phyloP scores from a whole-genome alignment of 352 stramenopile species.

The Globisporangium middletonii region DNA sequence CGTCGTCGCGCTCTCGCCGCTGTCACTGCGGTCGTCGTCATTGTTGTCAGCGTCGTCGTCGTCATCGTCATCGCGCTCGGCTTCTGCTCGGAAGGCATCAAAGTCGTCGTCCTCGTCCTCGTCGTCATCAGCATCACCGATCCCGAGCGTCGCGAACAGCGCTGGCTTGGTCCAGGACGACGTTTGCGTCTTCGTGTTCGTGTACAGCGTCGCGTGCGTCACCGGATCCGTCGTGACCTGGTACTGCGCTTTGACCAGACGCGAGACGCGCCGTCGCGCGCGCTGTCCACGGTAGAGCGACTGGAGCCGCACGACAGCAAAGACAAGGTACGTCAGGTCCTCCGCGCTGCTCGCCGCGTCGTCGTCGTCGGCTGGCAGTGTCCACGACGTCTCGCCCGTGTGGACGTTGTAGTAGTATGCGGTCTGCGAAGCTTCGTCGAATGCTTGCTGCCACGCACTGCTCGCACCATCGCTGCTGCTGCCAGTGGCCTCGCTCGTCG shows the following conservation, averaged over 20 bases:
- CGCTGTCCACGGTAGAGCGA: constrained; percentile 32
- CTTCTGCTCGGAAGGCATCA: constrained; percentile 10
- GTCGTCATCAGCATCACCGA: constrained; percentile 19
- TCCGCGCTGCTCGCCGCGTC: constrained; percentile 7
- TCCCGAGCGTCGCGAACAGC: constrained; percentile 25
- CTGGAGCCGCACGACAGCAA: constrained; percentile 44
- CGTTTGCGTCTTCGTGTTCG: constrained; percentile 23
- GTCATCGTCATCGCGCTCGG: constrained; percentile 13
- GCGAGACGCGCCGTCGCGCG: constrained; percentile 22
- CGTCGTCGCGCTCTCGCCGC: neutral
- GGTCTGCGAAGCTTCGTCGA: constrained; percentile 62
- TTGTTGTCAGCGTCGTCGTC: constrained; percentile 2
- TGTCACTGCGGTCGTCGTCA: constrained; percentile 10
- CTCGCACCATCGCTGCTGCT: neutral
- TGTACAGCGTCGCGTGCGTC: constrained; percentile 40
- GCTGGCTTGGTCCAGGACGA: constrained; percentile 35
- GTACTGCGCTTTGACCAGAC: constrained; percentile 30
- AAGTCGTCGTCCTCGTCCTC: constrained; percentile 7
- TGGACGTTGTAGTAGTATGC: constrained; percentile 65
- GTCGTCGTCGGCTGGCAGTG: constrained; percentile 14
- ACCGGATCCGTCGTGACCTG: constrained; percentile 27
- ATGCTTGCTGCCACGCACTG: constrained; percentile 48
- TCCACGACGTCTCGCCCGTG: constrained; percentile 69
- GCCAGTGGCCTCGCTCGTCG: constrained; percentile 9
- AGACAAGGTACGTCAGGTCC: constrained; percentile 39